Base-by-base conservation (phyloP, 768 basidiomycete genomes). In the Termitomyces sp. region DNA sequence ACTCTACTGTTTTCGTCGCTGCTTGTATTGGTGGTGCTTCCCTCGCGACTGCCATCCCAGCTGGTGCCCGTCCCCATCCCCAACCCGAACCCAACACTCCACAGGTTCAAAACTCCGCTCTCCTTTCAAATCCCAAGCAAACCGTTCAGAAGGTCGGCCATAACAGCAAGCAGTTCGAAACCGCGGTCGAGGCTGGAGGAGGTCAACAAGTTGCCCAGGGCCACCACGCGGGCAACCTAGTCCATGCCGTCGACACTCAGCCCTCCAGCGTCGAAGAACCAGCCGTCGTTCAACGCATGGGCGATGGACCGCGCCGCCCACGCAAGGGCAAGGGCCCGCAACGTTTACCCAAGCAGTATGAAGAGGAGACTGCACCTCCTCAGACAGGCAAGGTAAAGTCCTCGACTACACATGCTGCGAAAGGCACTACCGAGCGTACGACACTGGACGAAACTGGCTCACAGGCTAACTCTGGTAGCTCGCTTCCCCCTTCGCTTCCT, bases 21-120 rank as follows among this genome's bases (percentile, higher is more conserved):
- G 66, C 66, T 32, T 59, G 53, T 38, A 49, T 66, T 39, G 59
- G 60, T n/a, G 58, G 61, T 38, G 63, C 66, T 38, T 55, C 61
- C 11, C 55, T 66, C 52, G 61, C 50, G 15, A 40, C 63, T 28
- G 66, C 59, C 16, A 24, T 38, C 33, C 32, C 36, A 7, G 3
- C 22, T 13, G 50, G 50, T 28, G 12, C 39, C 15, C n/a, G 24
- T 13, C 20, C 33, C 3, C 49, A 15, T 33, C 22, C 9, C 22
- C 7, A 57, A n/a, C n/a, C 28, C 28, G 28, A 2, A 22, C 42
- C 5, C 7, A 24, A n/a, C 33, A 46, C 42, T 44, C 22, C 20
- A 24, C 58, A 11, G 48, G 36, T 28, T 32, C 39, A 28, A n/a
- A 35, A 36, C 32, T 15, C 35, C 38, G 13, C 33, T 57, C 45